A percentile compares a stretch with the other conserved stretches of the same genome.
phyloP scores from a whole-genome alignment of 257 asterid genomes.

The Solanum ossicruentum region DNA sequence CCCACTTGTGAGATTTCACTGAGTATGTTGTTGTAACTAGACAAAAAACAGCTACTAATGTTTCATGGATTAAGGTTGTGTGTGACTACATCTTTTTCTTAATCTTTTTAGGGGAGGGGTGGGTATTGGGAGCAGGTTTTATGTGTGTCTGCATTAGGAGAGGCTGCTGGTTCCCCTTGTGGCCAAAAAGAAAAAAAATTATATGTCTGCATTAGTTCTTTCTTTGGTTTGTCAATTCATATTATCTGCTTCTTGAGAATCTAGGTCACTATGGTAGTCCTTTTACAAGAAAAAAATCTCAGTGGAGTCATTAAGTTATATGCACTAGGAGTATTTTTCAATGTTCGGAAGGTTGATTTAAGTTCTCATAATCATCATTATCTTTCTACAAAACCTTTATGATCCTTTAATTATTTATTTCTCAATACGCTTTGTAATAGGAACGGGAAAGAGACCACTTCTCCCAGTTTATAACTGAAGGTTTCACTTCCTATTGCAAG shows the following conservation, averaged over 20 bases:
- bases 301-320: neutral
- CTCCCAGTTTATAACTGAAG: constrained; percentile 93
- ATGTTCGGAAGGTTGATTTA: neutral
- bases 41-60: neutral
- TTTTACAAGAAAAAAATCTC: neutral
- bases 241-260: neutral
- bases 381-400: neutral
- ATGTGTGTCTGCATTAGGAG: neutral
- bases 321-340: neutral
- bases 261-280: neutral
- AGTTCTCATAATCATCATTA: neutral
- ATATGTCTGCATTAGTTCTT: neutral
- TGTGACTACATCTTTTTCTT: neutral
- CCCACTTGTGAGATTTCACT: too few species aligned
- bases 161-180: too few species aligned
- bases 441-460: constrained; percentile 96
- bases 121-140: neutral
- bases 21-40: neutral
- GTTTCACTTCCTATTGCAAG: constrained; percentile 95
- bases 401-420: neutral
- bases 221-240: neutral
- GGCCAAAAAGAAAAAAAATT: too few species aligned
- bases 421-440: constrained; percentile 21
- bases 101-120: neutral
- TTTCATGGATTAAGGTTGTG: neutral